Base-by-base conservation (phyloP, 371 early-diverging fungal genomes). In the Lichtheimia hyalospora region DNA sequence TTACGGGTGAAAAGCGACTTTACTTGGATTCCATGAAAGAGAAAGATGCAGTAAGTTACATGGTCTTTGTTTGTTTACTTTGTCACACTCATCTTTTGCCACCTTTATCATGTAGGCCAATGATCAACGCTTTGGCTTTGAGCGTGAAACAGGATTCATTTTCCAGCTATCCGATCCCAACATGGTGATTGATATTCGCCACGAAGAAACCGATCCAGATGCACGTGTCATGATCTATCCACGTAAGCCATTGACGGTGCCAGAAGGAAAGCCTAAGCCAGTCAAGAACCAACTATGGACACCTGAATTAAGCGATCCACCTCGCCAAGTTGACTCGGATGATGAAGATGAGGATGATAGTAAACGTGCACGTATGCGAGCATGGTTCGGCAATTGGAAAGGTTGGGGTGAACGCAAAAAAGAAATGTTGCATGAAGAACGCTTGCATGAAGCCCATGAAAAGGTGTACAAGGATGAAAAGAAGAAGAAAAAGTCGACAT, bases 311-410 rank as follows among this genome's bases (percentile, higher is more conserved):
- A 73, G 68, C n/a, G 79, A 78, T 54, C 79, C 79, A 41, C 73
- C 73, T 34, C 58, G 66, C 16, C 53, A 62, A 1, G 54, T 69
- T 4, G 56, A 55, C 24, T 34, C 34, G n/a, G 54, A 54, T 18
- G 54, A 54, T 41, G 56, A 55, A 27, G 56, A 55, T 25, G 51
- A 51, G 15, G 51, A 51, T 25, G 51, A 25, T 51, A 23, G 67
- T 27, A 77, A 74, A 52, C 59, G 70, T 49, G 72, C 65, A 27
- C 67, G 79, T 13, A 54, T 78, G 13, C 52, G 62, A 23, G 73
- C 79, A 2, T 78, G 75, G 75, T 78, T 78, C 42, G 79, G 75
- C 42, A 73, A 57, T 55, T 78, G 75, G 75, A 53, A 54, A n/a
- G 79, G 79, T 4, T 74, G 75, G 75, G 69, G 66, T 4, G 48